A percentile compares a stretch with the other conserved stretches of the same genome.
These are phyloP conservation scores for Penicillium sp. DNA, from an alignment of 2,329 filamentous ascomycete species.

Conservation along the genomic window DNA sequence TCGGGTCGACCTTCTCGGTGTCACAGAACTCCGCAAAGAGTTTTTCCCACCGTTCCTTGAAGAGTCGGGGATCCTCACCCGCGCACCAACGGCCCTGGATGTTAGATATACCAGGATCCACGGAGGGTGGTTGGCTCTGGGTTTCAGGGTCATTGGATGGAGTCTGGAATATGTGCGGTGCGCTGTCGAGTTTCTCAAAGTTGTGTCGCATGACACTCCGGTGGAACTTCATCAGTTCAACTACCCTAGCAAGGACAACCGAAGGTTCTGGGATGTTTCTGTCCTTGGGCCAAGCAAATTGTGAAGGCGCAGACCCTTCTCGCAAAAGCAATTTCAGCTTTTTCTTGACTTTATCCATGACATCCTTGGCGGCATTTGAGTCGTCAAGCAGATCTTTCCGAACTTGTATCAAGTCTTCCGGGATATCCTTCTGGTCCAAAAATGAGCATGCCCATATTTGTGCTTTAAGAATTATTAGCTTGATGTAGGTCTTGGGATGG, in stretches of 20 bases:
- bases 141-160: constrained; percentile 26
- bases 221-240: constrained; percentile 97
- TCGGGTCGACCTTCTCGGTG: constrained; percentile 95
- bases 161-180: constrained; percentile 59
- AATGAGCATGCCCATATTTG: constrained; percentile 95
- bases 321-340: constrained; percentile 91
- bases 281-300: constrained; percentile 94
- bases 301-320: constrained; percentile 88
- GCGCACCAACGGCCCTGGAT: constrained; percentile 96
- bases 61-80: constrained; percentile 89
- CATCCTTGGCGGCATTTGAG: constrained; percentile 96
- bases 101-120: constrained; percentile 58
- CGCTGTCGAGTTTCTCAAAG: constrained; percentile 72
- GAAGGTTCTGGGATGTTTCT: constrained; percentile 87
- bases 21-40: constrained; percentile 96
- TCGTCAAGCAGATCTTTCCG: constrained; percentile 95
- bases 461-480: constrained; percentile 48
- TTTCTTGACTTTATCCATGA: constrained; percentile 99
- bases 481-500: not conserved
- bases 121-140: constrained; percentile 15
- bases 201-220: constrained; percentile 93
- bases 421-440: constrained; percentile 79
- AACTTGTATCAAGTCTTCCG: constrained; percentile 81
- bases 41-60: constrained; percentile 97
- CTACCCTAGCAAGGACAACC: constrained; percentile 85